Evolutionary conservation across 2,329 filamentous ascomycete species (phyloP), one percentile per base, ranked within the genome.

Genomic region (Hypomyces perniciosus): DNA sequence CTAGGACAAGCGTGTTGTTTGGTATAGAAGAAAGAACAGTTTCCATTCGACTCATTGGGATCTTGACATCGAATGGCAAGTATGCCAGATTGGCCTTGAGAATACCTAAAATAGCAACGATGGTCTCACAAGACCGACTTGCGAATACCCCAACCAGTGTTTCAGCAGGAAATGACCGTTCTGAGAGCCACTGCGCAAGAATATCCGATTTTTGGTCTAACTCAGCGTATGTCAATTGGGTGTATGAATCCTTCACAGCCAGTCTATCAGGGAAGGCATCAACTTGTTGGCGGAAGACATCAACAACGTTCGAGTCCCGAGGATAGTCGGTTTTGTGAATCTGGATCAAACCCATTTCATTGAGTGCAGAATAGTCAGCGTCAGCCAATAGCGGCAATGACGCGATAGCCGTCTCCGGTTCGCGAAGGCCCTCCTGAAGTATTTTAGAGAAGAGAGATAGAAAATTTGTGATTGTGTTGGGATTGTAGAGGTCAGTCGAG

Each of bases 101-200:
- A 27, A 46, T 38, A 45, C 72, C 68, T 29, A 63, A 20, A 33
- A 58, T 56, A 3, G 59, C 55, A 4, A 59, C 45, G 6, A 62
- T 46, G 0, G 61, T 56, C 27, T 60, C 35, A n/a, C 62, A 65
- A 0, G 61, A 62, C 0, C 62, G 52, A 2, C 52, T 52, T 1
- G 57, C 47, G 0, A 58, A 13, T 0, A 62, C 57, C 1, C 50
- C 58, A 1, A 64, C 53, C 5, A 63, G 20, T 0, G 57, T 52
- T 31, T 62, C 62, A 8, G 54, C 8, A 2, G 52, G 8, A 4
- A 60, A 12, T 2, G 8, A 26, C 20, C 33, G 33, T 8, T 27
- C 26, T 0, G 44, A 5, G 9, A 58, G 20, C 1, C n/a, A 5
- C 1, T 38, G 53, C 2, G 57, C 57, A 1, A 65, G 33, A 0